phyloP scores from a whole-genome alignment of 164 flowering plant species.

The Aristolochia contorta region DNA sequence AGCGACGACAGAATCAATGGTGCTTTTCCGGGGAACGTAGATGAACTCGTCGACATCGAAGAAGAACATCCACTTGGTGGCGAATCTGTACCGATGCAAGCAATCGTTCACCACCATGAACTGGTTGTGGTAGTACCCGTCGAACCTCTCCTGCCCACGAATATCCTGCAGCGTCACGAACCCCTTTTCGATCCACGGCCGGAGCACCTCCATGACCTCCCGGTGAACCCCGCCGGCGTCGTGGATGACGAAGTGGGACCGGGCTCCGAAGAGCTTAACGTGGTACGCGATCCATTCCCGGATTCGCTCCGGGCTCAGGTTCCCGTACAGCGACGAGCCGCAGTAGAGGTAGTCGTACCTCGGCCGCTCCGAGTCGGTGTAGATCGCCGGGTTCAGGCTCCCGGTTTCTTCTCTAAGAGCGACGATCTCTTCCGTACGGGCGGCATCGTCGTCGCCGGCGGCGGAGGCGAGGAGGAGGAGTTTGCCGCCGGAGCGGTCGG shows the following conservation, averaged over 20 bases:
- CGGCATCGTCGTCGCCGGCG: conserved; percentile 39
- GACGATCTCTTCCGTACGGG: conserved; percentile 36
- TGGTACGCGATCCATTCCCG: conserved; percentile 96
- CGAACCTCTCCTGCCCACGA: conserved; percentile 72
- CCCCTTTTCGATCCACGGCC: conserved; percentile 93
- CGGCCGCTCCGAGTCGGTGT: conserved; percentile 21
- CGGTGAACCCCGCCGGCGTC: conserved; percentile 89
- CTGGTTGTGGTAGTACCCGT: conserved; percentile 96
- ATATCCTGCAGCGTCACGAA: conserved; percentile 83
- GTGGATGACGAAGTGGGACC: conserved; percentile 75
- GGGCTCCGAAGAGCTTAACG: conserved; percentile 55
- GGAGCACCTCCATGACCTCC: conserved; percentile 69
- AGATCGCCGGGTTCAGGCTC: conserved; percentile 22
- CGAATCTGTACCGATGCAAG: conserved; percentile 63
- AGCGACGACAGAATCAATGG: conserved; percentile 43
- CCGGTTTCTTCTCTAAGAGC: conserved; percentile 42
- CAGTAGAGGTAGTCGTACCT: conserved; percentile 85
- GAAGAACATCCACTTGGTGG: conserved; percentile 90
- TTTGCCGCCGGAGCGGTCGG: conserved; percentile 46
- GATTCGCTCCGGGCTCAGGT: conserved; percentile 70
- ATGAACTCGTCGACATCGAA: conserved; percentile 91
- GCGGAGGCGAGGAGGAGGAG: conserved; percentile 45
- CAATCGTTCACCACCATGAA: conserved; percentile 90
- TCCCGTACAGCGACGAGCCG: conserved; percentile 76
- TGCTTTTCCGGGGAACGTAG: conserved; percentile 50